phyloP scores from a whole-genome alignment of 179 eudicot genomes.

The Beta lomatogona region DNA sequence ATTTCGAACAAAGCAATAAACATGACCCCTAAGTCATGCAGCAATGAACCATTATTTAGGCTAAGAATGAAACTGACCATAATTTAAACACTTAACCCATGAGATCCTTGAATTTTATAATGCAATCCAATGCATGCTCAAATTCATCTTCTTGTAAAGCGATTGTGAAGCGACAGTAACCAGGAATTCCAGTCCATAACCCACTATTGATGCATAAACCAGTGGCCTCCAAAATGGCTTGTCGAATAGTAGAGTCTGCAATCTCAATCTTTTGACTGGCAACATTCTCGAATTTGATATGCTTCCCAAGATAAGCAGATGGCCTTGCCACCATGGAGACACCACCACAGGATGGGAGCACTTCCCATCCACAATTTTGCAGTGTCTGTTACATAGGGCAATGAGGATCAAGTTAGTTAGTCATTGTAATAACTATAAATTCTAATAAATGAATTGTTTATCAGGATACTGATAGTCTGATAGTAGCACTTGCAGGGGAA shows the following conservation, averaged over 20 bases:
- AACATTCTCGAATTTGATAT: slow-evolving; percentile 41
- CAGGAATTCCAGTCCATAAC: slow-evolving; percentile 90
- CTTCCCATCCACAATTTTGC: slow-evolving; percentile 93
- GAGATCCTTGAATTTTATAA: slow-evolving; percentile 51
- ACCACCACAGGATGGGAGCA: slow-evolving; percentile 71
- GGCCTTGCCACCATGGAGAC: slow-evolving; percentile 87
- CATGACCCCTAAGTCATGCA: slow-evolving; percentile 31
- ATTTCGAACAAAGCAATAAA: background rate
- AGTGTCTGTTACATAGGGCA: slow-evolving; percentile 51
- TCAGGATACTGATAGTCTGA: too few relatives aligned
- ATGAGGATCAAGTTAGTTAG: background rate
- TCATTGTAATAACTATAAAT: background rate
- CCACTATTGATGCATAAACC: slow-evolving; percentile 85
- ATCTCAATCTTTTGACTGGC: slow-evolving; percentile 48
- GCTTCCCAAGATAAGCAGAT: slow-evolving; percentile 66
- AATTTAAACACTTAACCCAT: background rate
- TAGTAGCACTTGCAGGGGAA: background rate
- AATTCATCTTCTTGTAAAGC: slow-evolving; percentile 81
- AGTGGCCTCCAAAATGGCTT: slow-evolving; percentile 66
- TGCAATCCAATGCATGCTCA: slow-evolving; percentile 67
- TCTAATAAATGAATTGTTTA: too few relatives aligned
- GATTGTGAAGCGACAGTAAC: slow-evolving; percentile 83
- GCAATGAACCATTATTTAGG: slow-evolving; percentile 6
- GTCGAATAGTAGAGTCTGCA: slow-evolving; percentile 66
- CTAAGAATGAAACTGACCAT: background rate